phyloP scores from a whole-genome alignment of 31 red algal species.

The Porphyra umbilicalis region DNA sequence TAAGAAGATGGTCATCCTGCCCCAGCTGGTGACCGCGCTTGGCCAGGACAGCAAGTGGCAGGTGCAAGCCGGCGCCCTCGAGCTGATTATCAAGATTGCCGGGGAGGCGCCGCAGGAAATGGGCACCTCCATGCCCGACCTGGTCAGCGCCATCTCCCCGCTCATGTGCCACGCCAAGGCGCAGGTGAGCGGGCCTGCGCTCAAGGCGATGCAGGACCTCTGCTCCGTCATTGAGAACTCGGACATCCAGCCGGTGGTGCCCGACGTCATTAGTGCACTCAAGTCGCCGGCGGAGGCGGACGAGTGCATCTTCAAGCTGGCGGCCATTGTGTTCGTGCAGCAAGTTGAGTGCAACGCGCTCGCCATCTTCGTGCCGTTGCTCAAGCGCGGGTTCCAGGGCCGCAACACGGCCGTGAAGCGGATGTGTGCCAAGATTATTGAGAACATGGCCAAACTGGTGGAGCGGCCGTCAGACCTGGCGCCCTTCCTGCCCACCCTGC shows the following conservation, averaged over 20 bases:
- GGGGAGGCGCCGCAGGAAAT: constrained; percentile 59
- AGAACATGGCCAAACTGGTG: constrained; percentile 83
- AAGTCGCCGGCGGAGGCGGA: constrained; percentile 48
- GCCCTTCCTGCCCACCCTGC: constrained; percentile 67
- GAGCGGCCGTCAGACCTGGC: constrained; percentile 51
- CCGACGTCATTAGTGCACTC: constrained; percentile 46
- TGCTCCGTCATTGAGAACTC: constrained; percentile 62
- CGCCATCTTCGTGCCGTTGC: constrained; percentile 61
- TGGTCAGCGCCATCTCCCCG: constrained; percentile 54
- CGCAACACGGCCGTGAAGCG: constrained; percentile 58
- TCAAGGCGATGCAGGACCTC: constrained; percentile 37
- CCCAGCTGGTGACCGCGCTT: constrained; percentile 25
- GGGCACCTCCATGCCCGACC: constrained; percentile 60
- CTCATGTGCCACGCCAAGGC: constrained; percentile 69
- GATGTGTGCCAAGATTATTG: constrained; percentile 74
- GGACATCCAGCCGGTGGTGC: constrained; percentile 62
- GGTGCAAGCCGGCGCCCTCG: constrained; percentile 49
- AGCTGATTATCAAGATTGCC: constrained; percentile 47
- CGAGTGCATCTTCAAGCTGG: constrained; percentile 63
- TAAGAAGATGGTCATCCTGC: constrained; percentile 47
- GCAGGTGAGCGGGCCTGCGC: constrained; percentile 18
- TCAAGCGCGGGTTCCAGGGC: constrained; percentile 64
- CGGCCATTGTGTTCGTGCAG: constrained; percentile 65
- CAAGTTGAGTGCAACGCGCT: constrained; percentile 72
- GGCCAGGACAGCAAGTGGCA: constrained; percentile 67